phyloP scores from a whole-genome alignment of 2,329 filamentous ascomycete genomes.

The Botrytis galanthina region DNA sequence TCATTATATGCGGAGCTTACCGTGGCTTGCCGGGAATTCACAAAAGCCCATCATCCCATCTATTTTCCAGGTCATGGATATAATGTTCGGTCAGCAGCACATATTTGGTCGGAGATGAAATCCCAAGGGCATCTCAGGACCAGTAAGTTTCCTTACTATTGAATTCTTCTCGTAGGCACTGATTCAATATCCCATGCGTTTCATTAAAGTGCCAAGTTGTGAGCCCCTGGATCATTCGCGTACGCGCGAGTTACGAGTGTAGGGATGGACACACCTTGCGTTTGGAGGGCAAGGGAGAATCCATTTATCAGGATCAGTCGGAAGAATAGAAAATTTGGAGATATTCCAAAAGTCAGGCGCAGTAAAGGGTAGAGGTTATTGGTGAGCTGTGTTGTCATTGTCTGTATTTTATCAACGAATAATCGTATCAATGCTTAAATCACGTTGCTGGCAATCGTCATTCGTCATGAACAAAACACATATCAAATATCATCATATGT shows the following conservation, averaged over 20 bases:
- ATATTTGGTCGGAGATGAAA: background rate
- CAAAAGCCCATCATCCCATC: background rate
- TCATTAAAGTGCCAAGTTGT: background rate
- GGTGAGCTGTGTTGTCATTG: background rate
- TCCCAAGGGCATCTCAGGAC: background rate
- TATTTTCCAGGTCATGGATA: background rate
- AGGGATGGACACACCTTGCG: slow-evolving; percentile 1
- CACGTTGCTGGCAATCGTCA: background rate
- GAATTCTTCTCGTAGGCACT: background rate
- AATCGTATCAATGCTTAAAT: background rate
- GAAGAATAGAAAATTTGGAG: background rate
- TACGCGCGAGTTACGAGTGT: background rate
- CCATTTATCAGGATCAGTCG: background rate
- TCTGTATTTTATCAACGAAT: background rate
- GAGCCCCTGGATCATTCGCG: slow-evolving; percentile 8
- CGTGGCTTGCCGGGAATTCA: background rate
- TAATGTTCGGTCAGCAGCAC: slow-evolving; percentile 10
- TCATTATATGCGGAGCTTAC: background rate
- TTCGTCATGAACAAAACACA: background rate
- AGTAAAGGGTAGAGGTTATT: background rate
- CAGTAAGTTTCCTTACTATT: background rate
- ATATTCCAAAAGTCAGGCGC: background rate
- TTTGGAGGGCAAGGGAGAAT: background rate
- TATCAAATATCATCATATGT: background rate
- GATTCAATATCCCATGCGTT: background rate